Evolutionary conservation across 179 eudicot genomes (phyloP).

Genomic region (Beta lomatogona): DNA sequence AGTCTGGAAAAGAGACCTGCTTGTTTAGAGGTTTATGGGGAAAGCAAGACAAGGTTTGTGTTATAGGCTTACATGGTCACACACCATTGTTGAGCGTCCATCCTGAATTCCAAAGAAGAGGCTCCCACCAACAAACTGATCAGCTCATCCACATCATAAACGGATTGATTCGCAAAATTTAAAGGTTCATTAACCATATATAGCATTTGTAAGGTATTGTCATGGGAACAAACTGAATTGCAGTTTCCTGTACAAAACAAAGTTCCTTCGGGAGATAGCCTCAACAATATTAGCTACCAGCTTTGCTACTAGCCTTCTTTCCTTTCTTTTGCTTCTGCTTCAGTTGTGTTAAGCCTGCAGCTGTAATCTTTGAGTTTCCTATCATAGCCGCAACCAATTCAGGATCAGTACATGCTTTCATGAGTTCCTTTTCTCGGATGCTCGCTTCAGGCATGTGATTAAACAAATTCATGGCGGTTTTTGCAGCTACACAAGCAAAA

Average conservation of each 20-base stretch:
- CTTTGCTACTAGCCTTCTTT: conserved; percentile 63
- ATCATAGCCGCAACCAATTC: conserved; percentile 90
- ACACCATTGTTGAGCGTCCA: too few species aligned
- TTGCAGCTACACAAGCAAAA: conserved; percentile 64
- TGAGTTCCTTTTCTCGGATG: conserved; percentile 85
- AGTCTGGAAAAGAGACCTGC: too few species aligned
- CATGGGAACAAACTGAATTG: background rate
- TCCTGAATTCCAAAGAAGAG: too few species aligned
- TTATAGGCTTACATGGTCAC: too few species aligned
- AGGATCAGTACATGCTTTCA: conserved; percentile 98
- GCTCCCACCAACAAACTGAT: too few species aligned
- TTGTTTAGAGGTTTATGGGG: too few species aligned
- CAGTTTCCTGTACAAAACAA: conserved; percentile 16
- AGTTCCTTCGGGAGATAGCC: background rate
- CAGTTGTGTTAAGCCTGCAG: conserved; percentile 84
- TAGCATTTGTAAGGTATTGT: background rate
- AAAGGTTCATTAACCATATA: too few species aligned
- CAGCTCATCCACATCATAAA: background rate
- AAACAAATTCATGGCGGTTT: conserved; percentile 90
- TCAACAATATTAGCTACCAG: conserved; percentile 15
- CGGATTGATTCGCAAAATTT: background rate
- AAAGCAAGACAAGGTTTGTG: too few species aligned
- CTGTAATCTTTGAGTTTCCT: conserved; percentile 81
- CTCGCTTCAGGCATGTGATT: conserved; percentile 77
- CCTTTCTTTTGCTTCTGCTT: conserved; percentile 96